A percentile compares a stretch with the other conserved stretches of the same genome.
Conservation (phyloP, 345 rosid species). For the Melaleuca alternifolia region DNA sequence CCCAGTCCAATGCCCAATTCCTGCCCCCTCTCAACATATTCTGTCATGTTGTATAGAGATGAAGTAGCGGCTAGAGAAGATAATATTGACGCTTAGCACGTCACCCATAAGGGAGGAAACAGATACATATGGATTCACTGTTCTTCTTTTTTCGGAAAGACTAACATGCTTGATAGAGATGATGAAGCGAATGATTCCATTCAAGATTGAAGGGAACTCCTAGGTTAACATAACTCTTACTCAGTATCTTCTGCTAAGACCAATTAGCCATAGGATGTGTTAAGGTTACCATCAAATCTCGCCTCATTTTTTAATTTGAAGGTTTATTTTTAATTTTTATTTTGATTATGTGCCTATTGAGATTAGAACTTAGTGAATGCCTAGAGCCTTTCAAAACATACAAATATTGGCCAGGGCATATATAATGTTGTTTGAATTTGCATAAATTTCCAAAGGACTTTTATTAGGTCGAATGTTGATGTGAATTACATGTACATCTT, state of each 20-base stretch:
- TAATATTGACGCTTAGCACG: not conserved
- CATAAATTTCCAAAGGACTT: not conserved
- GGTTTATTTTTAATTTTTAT: not conserved
- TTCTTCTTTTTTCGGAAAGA: not conserved
- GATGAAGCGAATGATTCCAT: not conserved
- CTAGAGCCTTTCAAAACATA: not conserved
- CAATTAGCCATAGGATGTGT: not conserved
- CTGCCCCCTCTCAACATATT: not conserved
- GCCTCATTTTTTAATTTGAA: not conserved
- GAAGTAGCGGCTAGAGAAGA: not conserved
- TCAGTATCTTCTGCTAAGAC: not conserved
- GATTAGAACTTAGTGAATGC: too few relatives aligned
- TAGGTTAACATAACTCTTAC: not conserved
- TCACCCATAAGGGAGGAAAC: too few relatives aligned
- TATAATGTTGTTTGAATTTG: not conserved
- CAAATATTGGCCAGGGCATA: not conserved
- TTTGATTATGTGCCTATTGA: not conserved
- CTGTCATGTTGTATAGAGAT: not conserved
- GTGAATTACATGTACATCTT: not conserved
- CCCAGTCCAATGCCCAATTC: not conserved
- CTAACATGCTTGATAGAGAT: not conserved
- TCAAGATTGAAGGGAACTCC: not conserved
- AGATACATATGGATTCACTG: too few relatives aligned
- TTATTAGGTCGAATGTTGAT: accelerated
- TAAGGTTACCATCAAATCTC: not conserved